Base-by-base conservation (phyloP, 495 filamentous ascomycete genomes). In the Penicillium malachiteum region DNA sequence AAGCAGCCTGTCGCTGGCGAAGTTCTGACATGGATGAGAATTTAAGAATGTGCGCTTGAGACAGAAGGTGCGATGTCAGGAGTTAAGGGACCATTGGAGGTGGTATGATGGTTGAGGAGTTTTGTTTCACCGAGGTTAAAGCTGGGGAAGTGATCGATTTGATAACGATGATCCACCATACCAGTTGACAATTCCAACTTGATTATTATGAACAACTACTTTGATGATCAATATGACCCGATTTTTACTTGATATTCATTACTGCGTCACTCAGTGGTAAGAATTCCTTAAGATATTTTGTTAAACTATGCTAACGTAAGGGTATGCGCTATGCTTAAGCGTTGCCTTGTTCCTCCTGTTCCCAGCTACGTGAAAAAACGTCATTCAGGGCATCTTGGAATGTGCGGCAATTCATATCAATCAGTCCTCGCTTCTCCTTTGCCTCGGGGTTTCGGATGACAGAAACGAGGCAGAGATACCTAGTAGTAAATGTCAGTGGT, bases 381-480 rank as follows among this genome's bases (percentile, higher is more conserved):
- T 82, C 75, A 16, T 82, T 76, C 17, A 86, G 65, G 5, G 81
- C 82, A 17, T 82, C 75, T 53, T 84, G 82, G 60, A 86, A 84
- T 0, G 78, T 77, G 38, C 82, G 80, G 21, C 82, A 79, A 48
- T 86, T 85, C 69, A 84, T 83, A 61, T 86, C 83, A 42, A 85
- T 81, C 17, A 86, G 63, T 4, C 77, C 78, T 51, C 82, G 80
- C 50, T 82, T 83, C 55, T 82, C 78, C 45, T 79, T 76, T 33
- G 79, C 76, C 44, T 77, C 74, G 6, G 74, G 74, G 50, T 90
- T 86, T 59, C 84, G 86, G 67, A 89, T 88, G 54, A 91, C 84
- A 5, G 87, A 88, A 21, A 92, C 88, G 11, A 92, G 78, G 12
- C 87, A 87, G 14, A 92, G 75, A 53, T 81, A 81, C 49, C 79